Percentiles rank a stretch among this genome's conserved stretches.
These are phyloP conservation scores for Jamesozyma lodderae DNA, from an alignment of 805 yeast genomes.

Conservation along the genomic window DNA sequence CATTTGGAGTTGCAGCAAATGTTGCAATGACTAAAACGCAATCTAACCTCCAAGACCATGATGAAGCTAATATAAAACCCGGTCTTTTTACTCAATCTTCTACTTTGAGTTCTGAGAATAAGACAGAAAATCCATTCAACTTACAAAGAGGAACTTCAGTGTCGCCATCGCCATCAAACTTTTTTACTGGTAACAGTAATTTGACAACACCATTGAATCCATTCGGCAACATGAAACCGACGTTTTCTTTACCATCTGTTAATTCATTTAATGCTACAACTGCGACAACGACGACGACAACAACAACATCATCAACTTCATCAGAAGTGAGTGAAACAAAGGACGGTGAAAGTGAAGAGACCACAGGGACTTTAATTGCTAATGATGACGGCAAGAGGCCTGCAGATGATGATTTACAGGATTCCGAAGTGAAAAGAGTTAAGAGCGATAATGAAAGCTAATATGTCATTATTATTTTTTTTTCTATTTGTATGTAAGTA, in stretches of 20 bases:
- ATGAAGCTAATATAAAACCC: background rate
- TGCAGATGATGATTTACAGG: background rate
- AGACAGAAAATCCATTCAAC: conserved; percentile 2
- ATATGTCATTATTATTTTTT: background rate
- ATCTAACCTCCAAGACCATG: background rate
- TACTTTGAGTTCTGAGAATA: background rate
- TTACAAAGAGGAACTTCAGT: conserved; percentile 1
- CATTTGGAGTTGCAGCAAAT: too few relatives aligned
- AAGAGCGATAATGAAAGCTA: background rate
- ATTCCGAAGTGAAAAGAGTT: background rate
- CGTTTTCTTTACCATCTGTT: conserved; percentile 8
- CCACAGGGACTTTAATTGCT: too few relatives aligned
- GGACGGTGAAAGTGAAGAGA: background rate
- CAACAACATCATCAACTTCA: too few relatives aligned
- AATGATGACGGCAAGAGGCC: background rate
- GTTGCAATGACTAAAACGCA: background rate
- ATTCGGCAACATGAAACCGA: conserved; percentile 4
- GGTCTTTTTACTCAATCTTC: background rate
- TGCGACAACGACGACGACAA: too few relatives aligned
- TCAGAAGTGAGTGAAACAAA: background rate
- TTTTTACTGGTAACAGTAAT: background rate
- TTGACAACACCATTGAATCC: conserved; percentile 3
- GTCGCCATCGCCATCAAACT: conserved; percentile 1
- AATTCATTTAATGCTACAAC: too few relatives aligned
- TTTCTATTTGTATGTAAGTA: background rate